These are phyloP conservation scores for Stachybotrys echinatus DNA, from an alignment of 2,329 filamentous ascomycete genomes.

Conservation along the genomic window DNA sequence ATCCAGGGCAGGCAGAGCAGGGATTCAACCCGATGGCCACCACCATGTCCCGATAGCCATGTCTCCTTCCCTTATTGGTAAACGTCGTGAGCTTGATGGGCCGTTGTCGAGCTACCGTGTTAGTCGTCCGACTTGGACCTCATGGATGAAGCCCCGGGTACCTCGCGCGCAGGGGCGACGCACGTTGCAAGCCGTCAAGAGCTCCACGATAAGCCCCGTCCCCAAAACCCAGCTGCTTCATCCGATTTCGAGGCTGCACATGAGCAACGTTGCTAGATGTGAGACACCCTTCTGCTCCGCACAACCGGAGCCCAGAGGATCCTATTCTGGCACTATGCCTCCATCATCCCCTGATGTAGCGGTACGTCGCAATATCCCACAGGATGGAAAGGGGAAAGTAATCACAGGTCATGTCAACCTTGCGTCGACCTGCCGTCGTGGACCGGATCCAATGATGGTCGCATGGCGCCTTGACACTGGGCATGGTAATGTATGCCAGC, in stretches of 20 bases:
- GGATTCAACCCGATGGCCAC: background rate
- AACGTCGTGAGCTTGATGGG: background rate
- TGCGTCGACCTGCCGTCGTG: background rate
- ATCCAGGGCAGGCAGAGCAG: background rate
- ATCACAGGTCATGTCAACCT: background rate
- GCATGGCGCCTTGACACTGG: background rate
- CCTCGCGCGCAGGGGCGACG: background rate
- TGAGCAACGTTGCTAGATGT: slow-evolving; percentile 7
- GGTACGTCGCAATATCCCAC: background rate
- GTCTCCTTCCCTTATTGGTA: background rate
- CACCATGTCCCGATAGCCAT: background rate
- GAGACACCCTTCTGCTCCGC: background rate
- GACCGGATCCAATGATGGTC: background rate
- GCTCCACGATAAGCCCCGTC: background rate
- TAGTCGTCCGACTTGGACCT: background rate
- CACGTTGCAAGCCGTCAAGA: background rate
- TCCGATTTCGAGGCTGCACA: background rate
- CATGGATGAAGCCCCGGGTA: background rate
- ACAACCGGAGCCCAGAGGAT: background rate
- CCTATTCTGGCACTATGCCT: background rate
- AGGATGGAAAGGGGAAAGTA: background rate
- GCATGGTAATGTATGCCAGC: background rate
- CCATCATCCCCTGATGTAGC: background rate
- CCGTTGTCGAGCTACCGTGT: background rate
- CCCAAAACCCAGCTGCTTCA: background rate